Conservation (phyloP, 1,139 yeast species). For the Pneumocystis oryctolagi region DNA sequence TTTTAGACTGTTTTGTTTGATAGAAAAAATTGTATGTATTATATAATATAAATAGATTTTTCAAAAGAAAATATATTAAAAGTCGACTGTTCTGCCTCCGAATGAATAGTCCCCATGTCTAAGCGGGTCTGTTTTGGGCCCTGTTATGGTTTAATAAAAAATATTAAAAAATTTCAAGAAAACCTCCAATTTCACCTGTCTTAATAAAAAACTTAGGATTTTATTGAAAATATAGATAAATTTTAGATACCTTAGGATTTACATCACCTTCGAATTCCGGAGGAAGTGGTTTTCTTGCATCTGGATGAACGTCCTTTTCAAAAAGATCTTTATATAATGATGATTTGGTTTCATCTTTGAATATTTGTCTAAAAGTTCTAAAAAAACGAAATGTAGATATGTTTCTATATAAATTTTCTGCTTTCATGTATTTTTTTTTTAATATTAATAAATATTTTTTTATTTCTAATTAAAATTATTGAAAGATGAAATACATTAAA, state of each 20-base stretch:
- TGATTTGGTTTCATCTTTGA: neutral
- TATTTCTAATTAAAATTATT: neutral
- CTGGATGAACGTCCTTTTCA: conserved; percentile 38
- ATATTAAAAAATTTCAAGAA: neutral
- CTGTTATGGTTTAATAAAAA: neutral
- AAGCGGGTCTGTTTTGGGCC: conserved; percentile 97
- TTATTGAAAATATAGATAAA: neutral
- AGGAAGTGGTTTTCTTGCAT: conserved; percentile 49
- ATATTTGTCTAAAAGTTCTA: neutral
- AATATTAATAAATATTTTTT: neutral
- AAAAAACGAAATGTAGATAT: neutral
- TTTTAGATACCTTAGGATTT: conserved; percentile 40
- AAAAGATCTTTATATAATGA: neutral
- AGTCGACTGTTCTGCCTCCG: conserved; percentile 92
- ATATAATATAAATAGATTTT: neutral
- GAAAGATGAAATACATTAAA: neutral
- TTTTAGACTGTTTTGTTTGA: neutral
- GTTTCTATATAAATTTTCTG: neutral
- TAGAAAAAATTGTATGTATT: neutral
- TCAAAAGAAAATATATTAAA: conserved; percentile 27
- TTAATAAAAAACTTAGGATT: neutral
- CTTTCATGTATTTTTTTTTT: neutral
- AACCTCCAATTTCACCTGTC: conserved; percentile 67
- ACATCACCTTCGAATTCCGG: conserved; percentile 94
- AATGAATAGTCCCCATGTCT: conserved; percentile 89